Evolutionary conservation across 495 filamentous ascomycete genomes (phyloP).

Genomic region (Penicillium malachiteum): DNA sequence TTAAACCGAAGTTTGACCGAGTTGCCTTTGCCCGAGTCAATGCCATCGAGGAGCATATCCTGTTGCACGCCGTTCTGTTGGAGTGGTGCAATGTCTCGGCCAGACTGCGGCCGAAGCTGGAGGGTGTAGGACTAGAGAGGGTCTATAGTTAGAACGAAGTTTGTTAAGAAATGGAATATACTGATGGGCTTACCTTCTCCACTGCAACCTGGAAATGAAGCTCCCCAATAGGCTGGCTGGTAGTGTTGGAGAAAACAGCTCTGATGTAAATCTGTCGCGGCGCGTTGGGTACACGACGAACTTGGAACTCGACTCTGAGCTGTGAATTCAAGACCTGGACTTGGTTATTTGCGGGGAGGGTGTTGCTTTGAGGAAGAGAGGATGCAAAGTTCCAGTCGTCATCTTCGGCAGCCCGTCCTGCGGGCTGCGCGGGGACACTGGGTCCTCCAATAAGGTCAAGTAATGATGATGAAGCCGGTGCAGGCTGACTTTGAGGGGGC

Average conservation of each 20-base stretch:
- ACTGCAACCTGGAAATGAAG: conserved; percentile 91
- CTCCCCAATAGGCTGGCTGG: conserved; percentile 66
- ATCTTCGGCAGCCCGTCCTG: conserved; percentile 39
- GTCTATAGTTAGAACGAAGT: conserved; percentile 2
- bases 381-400: conserved; percentile 97
- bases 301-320: conserved; percentile 53
- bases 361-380: conserved; percentile 65
- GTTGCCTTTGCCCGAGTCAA: conserved; percentile 67
- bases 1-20: conserved; percentile 87
- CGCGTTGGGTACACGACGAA: conserved; percentile 37
- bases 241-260: conserved; percentile 75
- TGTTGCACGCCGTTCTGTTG: conserved; percentile 81
- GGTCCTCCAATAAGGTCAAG: conserved; percentile 40
- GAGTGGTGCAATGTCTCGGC: conserved; percentile 67
- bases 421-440: conserved; percentile 19
- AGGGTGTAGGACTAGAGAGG: conserved; percentile 64
- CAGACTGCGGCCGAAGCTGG: conserved; percentile 78
- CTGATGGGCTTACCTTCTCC: conserved; percentile 67
- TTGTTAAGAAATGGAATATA: too few relatives aligned
- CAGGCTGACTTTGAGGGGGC: conserved; percentile 18
- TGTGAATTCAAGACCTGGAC: conserved; percentile 59
- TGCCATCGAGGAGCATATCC: conserved; percentile 72
- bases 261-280: conserved; percentile 54
- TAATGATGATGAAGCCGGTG: conserved; percentile 38
- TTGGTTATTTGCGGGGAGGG: conserved; percentile 55